A percentile compares a stretch with the other conserved stretches of the same genome.
phyloP scores from a whole-genome alignment of 129 eudicot species.

The Apium graveolens region DNA sequence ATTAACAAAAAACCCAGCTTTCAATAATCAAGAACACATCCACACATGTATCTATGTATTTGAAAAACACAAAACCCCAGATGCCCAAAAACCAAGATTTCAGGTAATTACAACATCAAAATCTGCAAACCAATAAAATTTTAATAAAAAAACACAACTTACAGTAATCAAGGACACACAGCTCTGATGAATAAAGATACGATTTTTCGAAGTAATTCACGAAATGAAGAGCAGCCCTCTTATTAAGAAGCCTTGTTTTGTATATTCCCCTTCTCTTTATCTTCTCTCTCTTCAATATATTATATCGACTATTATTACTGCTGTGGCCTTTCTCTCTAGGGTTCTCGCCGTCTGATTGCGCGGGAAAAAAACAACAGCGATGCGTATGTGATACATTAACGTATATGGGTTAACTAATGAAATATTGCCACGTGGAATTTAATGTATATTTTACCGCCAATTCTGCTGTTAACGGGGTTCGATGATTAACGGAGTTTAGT shows the following conservation, averaged over 20 bases:
- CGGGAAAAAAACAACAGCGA: constrained; percentile 44
- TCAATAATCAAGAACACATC: neutral
- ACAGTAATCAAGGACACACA: neutral
- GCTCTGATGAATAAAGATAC: constrained; percentile 15
- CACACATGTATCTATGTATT: neutral
- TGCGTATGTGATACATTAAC: constrained; percentile 11
- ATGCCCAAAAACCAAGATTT: neutral
- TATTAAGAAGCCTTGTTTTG: neutral
- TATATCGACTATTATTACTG: neutral
- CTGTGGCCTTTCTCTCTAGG: constrained; percentile 25
- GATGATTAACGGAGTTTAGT: neutral
- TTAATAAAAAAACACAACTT: neutral
- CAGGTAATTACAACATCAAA: neutral
- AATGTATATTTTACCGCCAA: constrained; percentile 9
- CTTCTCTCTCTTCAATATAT: constrained; percentile 2
- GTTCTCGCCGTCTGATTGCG: constrained; percentile 42
- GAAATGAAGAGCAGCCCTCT: neutral
- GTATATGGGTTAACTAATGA: constrained; percentile 14
- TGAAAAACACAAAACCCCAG: neutral
- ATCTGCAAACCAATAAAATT: neutral
- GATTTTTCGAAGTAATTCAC: constrained; percentile 9
- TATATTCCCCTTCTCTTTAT: constrained; percentile 6
- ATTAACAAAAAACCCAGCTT: neutral
- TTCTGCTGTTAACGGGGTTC: constrained; percentile 4
- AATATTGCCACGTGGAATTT: neutral